Base-by-base conservation (phyloP, 345 rosid species). In the Eucalyptus dawsonii region DNA sequence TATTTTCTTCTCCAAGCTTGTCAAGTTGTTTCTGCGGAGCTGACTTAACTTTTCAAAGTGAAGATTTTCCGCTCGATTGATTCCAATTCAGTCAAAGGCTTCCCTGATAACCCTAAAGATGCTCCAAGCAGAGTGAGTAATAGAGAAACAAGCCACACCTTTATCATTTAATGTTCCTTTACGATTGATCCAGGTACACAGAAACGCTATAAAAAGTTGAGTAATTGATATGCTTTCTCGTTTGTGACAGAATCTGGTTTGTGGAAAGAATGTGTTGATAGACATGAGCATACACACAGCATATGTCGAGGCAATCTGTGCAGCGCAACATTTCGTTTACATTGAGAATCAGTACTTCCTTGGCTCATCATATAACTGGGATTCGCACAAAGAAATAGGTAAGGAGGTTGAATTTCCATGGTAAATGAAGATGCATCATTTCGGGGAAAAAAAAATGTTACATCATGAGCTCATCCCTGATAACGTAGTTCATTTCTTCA, bases 301-400 rank as follows among this genome's bases (percentile, higher is more conserved):
- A 87, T 97, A 96, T 89, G 94, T 97, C 50, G 91, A 97, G 56
- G 99, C 99, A 87, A 97, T 96, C 91, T 94, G 98, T 31, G 88
- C 97, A 76, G 99, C 99, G 21, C 96, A 97, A 89, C 95, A 94
- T 88, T 97, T 95, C 92, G 95, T 97, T 88, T 97, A 97, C 90
- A 93, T 97, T 6, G 99, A 97, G 93, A 97, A 96, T 89, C 99
- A 97, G 90, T 97, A 97, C 93, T 97, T 97, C 91, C 94, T 97
- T 87, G 99, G 99, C 31, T 96, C 99, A 50, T 97, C 99, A 25
- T 97, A 89, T 92, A 95, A 94, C 89, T 97, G 99, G 99, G 96
- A 95, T 89, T 89, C 98, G 47, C 60, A 97, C 90, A 94, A 88
- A 85, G 95, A 94, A 93, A 87, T 94, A 90, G 99, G 98, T 95